These are phyloP conservation scores for Dactylorhiza incarnata DNA, from an alignment of 106 monocot species.

Conservation along the genomic window DNA sequence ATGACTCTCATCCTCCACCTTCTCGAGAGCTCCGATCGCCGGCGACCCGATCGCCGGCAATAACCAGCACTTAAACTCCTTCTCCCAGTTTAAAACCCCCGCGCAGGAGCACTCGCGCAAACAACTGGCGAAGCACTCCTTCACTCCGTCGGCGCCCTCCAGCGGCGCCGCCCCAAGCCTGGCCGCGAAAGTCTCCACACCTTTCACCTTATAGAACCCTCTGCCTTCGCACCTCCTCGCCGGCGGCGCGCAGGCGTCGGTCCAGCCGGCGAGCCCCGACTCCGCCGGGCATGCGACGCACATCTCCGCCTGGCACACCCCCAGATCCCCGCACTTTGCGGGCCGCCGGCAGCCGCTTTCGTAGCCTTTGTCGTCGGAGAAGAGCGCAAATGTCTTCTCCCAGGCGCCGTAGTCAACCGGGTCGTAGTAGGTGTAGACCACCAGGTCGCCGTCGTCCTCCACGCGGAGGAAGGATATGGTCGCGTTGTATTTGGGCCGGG, in stretches of 20 bases:
- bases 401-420: conserved; percentile 45
- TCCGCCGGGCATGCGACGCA: conserved; percentile 29
- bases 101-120: conserved; percentile 29
- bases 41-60: too few species aligned
- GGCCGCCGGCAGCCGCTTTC: conserved; percentile 31
- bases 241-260: neutral
- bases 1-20: conserved; percentile 25
- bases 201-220: conserved; percentile 38
- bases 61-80: conserved; percentile 40
- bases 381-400: conserved; percentile 35
- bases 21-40: conserved; percentile 31
- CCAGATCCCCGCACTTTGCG: conserved; percentile 35
- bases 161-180: conserved; percentile 19
- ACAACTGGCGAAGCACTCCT: conserved; percentile 49
- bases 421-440: conserved; percentile 40
- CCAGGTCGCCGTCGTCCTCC: conserved; percentile 43
- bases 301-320: conserved; percentile 44
- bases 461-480: conserved; percentile 37
- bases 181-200: conserved; percentile 47
- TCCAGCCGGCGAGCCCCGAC: conserved; percentile 6
- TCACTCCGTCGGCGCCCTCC: conserved; percentile 23
- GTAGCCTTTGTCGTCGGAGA: conserved; percentile 22
- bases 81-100: conserved; percentile 51
- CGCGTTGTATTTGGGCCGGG: conserved; percentile 44
- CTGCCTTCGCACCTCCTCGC: neutral